Conservation (phyloP, 2,329 filamentous ascomycete genomes). For the Colletotrichum acutatum region DNA sequence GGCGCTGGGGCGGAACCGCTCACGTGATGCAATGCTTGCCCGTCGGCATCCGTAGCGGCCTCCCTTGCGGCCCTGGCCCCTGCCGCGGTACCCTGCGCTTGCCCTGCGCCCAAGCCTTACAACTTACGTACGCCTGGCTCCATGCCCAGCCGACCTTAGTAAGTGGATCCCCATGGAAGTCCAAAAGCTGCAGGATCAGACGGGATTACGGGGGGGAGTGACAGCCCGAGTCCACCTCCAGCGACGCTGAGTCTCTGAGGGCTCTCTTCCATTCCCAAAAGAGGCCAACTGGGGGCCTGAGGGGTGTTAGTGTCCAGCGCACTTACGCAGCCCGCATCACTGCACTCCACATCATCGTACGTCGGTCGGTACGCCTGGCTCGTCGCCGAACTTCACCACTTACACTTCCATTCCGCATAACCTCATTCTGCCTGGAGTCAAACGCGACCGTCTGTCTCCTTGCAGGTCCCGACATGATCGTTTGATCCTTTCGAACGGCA, state of each 20-base stretch:
- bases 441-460: neutral
- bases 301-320: neutral
- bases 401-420: neutral
- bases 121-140: slow-evolving; percentile 1
- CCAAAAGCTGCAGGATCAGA: slow-evolving; percentile 1
- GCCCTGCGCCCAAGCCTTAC: slow-evolving; percentile 4
- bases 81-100: neutral
- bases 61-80: neutral
- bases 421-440: neutral
- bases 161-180: slow-evolving; percentile 1
- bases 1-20: neutral
- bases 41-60: neutral
- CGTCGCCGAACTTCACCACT: neutral
- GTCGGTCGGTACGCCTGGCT: neutral
- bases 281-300: neutral
- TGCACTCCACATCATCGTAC: neutral
- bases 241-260: neutral
- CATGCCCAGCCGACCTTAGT: neutral
- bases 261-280: neutral
- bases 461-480: slow-evolving; percentile 14
- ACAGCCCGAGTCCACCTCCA: slow-evolving; percentile 7
- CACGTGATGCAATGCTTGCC: neutral
- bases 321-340: neutral
- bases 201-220: slow-evolving; percentile 22
- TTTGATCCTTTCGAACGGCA: slow-evolving; percentile 20